These are phyloP conservation scores for Rhizophagus clarus DNA, from an alignment of 192 early-diverging fungal genomes.

Conservation along the genomic window DNA sequence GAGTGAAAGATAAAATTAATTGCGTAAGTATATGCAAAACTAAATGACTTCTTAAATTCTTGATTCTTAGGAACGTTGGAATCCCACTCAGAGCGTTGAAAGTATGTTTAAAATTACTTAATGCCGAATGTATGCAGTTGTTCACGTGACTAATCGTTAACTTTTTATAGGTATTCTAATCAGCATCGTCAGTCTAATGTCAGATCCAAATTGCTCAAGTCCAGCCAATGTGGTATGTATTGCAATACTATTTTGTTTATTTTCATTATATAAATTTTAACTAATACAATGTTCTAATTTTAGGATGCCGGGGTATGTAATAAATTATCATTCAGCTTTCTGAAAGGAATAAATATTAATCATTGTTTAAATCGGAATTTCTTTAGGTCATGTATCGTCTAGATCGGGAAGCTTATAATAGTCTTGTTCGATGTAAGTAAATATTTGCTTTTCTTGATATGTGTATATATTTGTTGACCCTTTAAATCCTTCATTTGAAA, in stretches of 20 bases:
- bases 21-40: neutral
- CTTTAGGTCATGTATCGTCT: constrained; percentile 48
- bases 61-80: constrained; percentile 69
- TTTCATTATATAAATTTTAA: neutral
- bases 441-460: neutral
- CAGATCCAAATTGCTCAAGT: constrained; percentile 54
- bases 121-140: neutral
- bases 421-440: constrained; percentile 43
- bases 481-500: neutral
- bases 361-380: neutral
- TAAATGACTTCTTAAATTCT: neutral
- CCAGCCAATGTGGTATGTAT: constrained; percentile 51
- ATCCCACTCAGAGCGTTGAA: constrained; percentile 66
- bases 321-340: neutral
- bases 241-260: neutral
- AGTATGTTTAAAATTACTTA: constrained; percentile 16
- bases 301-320: constrained; percentile 51
- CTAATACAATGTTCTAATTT: neutral
- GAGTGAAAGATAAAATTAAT: neutral
- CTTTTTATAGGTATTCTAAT: constrained; percentile 47
- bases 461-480: too few species aligned
- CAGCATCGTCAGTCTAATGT: constrained; percentile 49
- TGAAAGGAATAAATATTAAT: neutral
- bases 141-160: neutral
- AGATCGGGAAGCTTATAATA: constrained; percentile 40